Conservation (phyloP, 1,284 basidiomycete genomes). For the Cryptococcus sp. region DNA sequence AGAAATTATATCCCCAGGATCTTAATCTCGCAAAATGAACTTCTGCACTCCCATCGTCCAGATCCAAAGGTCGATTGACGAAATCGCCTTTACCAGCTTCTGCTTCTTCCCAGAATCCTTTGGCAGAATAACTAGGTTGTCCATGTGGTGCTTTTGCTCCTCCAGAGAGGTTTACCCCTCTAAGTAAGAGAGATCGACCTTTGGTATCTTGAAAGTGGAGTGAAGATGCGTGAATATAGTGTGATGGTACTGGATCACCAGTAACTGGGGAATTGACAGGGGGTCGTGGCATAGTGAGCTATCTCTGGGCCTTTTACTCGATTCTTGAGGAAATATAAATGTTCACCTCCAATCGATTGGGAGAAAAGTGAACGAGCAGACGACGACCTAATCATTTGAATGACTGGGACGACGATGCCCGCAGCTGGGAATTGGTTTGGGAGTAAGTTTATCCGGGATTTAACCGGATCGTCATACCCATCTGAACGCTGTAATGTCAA, state of each 20-base stretch:
- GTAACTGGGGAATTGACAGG: constrained; percentile 62
- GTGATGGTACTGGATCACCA: constrained; percentile 50
- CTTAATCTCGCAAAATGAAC: constrained; percentile 74
- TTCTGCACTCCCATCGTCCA: constrained; percentile 52
- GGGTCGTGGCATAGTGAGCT: constrained; percentile 32
- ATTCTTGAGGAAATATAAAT: no score
- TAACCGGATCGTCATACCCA: no score
- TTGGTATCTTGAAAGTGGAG: constrained; percentile 76
- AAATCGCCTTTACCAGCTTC: constrained; percentile 68
- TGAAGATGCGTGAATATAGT: constrained; percentile 60
- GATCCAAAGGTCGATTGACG: constrained; percentile 67
- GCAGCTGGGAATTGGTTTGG: no score
- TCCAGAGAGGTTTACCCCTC: constrained; percentile 90
- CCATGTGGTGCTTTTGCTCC: constrained; percentile 75
- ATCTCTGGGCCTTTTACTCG: not conserved
- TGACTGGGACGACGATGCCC: no score
- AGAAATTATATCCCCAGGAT: constrained; percentile 91
- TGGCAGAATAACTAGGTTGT: constrained; percentile 61
- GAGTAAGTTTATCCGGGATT: no score
- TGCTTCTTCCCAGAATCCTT: constrained; percentile 85
- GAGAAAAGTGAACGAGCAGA: no score
- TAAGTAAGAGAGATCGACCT: constrained; percentile 77
- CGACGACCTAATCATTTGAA: no score
- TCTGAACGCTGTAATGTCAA: no score
- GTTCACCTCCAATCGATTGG: no score